Evolutionary conservation across 176 grass and related monocot genomes (phyloP), one percentile per base, ranked within the genome.

Genomic region (Miscanthus lutarioriparius): DNA sequence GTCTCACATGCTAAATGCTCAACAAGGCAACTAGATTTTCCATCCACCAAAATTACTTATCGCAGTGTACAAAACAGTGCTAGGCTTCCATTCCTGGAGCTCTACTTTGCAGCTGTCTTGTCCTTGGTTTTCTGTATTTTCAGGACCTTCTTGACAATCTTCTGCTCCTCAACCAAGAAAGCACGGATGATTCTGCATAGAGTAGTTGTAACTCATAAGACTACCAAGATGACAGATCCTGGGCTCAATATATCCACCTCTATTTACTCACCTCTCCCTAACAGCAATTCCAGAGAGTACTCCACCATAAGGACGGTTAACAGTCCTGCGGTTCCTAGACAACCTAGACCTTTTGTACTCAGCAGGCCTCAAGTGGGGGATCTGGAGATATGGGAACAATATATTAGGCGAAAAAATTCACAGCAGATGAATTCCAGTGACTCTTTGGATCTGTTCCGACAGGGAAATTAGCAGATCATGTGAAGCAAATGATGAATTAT

Each of bases 141-240:
- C 86, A 96, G 82, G 49, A 96, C 94, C 64, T 96, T 96, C 91
- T 96, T 96, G 56, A 96, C 94, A 86, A 96, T 96, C 73, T 96
- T 96, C 83, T 96, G 91, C 81, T 93, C 91, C 86, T 96, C 91
- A 2, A 96, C 94, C 86, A 96, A 78, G 71, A 96, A 96, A 45
- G 91, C 91, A 30, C 91, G 78, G 53, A 96, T 96, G 78, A 96
- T 93, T 84, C 91, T 93, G 80, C 78, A 89, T 0, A n/a, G 23
- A 78, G 58, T 20, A 76, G 69, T 40, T 28, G 72, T 22, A 70
- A 45, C 39, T 64, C 13, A 33, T 64, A 38, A 78, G 61, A 51
- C 4, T n/a, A 51, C 66, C 6, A 41, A n/a, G 5, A 73, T 26
- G 2, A 47, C 8, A 20, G 1, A 71, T 70, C 19, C 20, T 25